phyloP scores from a whole-genome alignment of 768 basidiomycete species.

The Dioszegia hungarica region DNA sequence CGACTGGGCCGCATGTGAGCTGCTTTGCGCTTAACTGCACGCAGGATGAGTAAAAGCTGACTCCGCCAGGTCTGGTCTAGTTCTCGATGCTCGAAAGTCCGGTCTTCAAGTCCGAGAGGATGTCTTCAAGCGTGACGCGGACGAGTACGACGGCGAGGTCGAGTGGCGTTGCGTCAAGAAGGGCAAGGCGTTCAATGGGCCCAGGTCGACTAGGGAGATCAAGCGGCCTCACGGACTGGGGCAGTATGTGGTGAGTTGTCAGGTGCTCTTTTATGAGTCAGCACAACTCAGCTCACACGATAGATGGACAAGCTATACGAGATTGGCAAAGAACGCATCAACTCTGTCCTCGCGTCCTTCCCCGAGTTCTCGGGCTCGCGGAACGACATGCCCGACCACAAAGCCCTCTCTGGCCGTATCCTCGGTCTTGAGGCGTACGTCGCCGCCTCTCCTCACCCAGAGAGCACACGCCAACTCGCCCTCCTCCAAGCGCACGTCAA shows the following conservation, averaged over 20 bases:
- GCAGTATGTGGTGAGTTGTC: constrained; percentile 25
- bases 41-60: too few relatives aligned
- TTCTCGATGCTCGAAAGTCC: constrained; percentile 40
- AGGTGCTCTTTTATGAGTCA: not conserved
- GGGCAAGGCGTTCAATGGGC: constrained; percentile 7
- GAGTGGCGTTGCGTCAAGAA: constrained; percentile 28
- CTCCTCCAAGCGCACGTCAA: constrained; percentile 18
- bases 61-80: constrained; percentile 23
- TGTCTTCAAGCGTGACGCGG: constrained; percentile 10
- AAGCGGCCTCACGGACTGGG: constrained; percentile 12
- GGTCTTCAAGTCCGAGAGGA: constrained; percentile 25
- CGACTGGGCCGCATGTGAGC: constrained; percentile 34
- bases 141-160: constrained; percentile 15
- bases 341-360: constrained; percentile 17
- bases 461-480: not conserved
- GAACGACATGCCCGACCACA: not conserved
- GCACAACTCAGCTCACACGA: not conserved
- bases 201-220: not conserved
- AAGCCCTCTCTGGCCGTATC: not conserved
- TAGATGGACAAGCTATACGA: constrained; percentile 33
- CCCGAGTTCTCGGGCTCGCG: constrained; percentile 5
- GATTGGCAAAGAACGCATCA: constrained; percentile 6
- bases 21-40: too few relatives aligned
- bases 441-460: not conserved
- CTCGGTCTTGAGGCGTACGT: not conserved